Conservation (phyloP, 2,329 filamentous ascomycete genomes). For the Aspergillus thermomutatus region DNA sequence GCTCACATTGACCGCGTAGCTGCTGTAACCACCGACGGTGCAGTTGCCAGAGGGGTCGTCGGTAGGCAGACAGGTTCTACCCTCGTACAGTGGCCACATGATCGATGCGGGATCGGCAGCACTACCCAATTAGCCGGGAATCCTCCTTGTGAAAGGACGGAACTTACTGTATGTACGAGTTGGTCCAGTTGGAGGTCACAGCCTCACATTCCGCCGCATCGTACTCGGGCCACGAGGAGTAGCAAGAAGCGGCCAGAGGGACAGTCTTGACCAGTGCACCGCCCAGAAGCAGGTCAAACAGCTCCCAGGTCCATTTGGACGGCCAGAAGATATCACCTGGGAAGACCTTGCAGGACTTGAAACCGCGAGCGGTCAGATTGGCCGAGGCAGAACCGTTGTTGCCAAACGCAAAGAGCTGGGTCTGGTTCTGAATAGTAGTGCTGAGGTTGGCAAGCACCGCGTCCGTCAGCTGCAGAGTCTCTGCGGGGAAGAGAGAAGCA, state of each 20-base stretch:
- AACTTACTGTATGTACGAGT: constrained; percentile 25
- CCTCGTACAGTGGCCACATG: constrained; percentile 29
- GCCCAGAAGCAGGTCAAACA: constrained; percentile 22
- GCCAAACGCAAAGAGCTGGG: constrained; percentile 22
- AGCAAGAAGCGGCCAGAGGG: constrained; percentile 26
- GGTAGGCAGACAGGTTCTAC: constrained; percentile 24
- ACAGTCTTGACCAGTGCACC: constrained; percentile 25
- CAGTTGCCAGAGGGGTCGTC: constrained; percentile 23
- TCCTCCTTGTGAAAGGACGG: too few relatives aligned
- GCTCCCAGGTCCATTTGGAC: constrained; percentile 16
- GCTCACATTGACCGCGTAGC: constrained; percentile 36
- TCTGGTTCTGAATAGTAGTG: constrained; percentile 7
- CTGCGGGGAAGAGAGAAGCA: constrained; percentile 20
- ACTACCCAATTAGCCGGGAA: constrained; percentile 7
- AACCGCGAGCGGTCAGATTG: not conserved
- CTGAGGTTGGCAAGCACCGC: constrained; percentile 20
- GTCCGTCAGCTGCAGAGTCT: constrained; percentile 26
- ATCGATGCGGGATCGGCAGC: constrained; percentile 21
- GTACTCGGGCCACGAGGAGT: constrained; percentile 23
- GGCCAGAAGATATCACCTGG: constrained; percentile 26
- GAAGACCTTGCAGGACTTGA: constrained; percentile 21
- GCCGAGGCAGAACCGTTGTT: constrained; percentile 4
- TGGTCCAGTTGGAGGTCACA: constrained; percentile 20
- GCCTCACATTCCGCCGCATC: constrained; percentile 16
- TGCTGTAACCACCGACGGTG: constrained; percentile 29